These are phyloP conservation scores for Aspergillus hancockii DNA, from an alignment of 495 filamentous ascomycete species.

Conservation along the genomic window DNA sequence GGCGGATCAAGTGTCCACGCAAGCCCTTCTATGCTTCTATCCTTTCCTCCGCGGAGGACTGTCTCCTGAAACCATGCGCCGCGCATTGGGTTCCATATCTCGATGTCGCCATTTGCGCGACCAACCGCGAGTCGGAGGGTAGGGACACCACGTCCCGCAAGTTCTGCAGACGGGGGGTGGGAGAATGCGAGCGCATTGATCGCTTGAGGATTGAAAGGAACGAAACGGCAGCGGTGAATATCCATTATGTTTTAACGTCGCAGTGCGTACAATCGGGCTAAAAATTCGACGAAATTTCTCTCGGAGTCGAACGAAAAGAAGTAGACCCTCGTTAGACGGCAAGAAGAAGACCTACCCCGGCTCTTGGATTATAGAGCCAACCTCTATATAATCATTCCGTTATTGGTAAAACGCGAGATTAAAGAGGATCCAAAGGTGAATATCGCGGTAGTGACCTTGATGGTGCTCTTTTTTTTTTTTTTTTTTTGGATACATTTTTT, in stretches of 20 bases:
- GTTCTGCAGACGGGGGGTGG: slow-evolving; percentile 62
- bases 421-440: slow-evolving; percentile 12
- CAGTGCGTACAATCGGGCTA: slow-evolving; percentile 10
- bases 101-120: slow-evolving; percentile 92
- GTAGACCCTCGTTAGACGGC: slow-evolving; percentile 11
- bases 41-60: slow-evolving; percentile 78
- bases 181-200: slow-evolving; percentile 96
- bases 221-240: slow-evolving; percentile 95
- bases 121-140: slow-evolving; percentile 83
- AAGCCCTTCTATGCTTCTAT: slow-evolving; percentile 84
- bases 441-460: slow-evolving; percentile 24
- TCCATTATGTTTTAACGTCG: slow-evolving; percentile 64
- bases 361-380: slow-evolving; percentile 26
- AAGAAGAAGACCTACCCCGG: slow-evolving; percentile 28
- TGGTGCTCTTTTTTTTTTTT: slow-evolving; percentile 22
- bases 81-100: slow-evolving; percentile 92
- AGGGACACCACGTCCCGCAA: slow-evolving; percentile 49
- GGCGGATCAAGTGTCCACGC: slow-evolving; percentile 89
- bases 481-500: slow-evolving; percentile 31
- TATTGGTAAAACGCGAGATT: slow-evolving; percentile 1
- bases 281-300: background rate
- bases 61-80: slow-evolving; percentile 90
- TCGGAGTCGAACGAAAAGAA: background rate
- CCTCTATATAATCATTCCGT: slow-evolving; percentile 41
- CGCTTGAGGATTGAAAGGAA: slow-evolving; percentile 87